Evolutionary conservation across 805 yeast genomes (phyloP), one percentile per base, ranked within the genome.

Genomic region (Metschnikowia arizonensis): DNA sequence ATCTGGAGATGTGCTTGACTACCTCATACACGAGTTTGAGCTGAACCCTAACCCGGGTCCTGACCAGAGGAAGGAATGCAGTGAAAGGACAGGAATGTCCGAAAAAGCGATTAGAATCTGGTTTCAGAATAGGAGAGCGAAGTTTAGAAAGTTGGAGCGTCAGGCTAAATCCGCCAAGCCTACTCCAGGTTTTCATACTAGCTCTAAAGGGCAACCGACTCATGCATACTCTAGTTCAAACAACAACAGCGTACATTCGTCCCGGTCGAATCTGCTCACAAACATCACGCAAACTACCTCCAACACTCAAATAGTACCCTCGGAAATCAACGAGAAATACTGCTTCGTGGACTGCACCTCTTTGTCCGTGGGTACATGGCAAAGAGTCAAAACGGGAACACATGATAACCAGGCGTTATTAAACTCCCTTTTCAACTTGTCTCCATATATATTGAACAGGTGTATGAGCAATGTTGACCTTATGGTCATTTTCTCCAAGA

Each of bases 121-220:
- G 97, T 89, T 88, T 58, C 97, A 89, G 63, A 88, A 88, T 61
- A 71, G 90, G 55, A 69, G 97, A 50, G 93, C 93, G 17, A 86
- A 85, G 60, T 74, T 81, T 35, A 73, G 89, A 57, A 85, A 85
- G 63, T 63, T 77, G 56, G 85, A 81, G 54, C 74, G 82, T 46
- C 64, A 74, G 61, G 66, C 54, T 15, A 51, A 53, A 35, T 43
- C 50, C 3, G 48, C 41, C 26, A 53, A 47, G 31, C 23, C 44
- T 29, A 21, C 12, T 17, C 25, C 23, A 14, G 18, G 33, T n/a
- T 4, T 19, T 18, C 38, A 23, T 34, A 17, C 14, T 6, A n/a
- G 14, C 24, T 12, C 33, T 3, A 37, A 25, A 37, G 40, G 19
- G 19, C 43, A 29, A 42, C 47, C 18, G n/a, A n/a, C 36, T n/a